Conservation (phyloP, 495 filamentous ascomycete genomes). For the Neurospora sp. region DNA sequence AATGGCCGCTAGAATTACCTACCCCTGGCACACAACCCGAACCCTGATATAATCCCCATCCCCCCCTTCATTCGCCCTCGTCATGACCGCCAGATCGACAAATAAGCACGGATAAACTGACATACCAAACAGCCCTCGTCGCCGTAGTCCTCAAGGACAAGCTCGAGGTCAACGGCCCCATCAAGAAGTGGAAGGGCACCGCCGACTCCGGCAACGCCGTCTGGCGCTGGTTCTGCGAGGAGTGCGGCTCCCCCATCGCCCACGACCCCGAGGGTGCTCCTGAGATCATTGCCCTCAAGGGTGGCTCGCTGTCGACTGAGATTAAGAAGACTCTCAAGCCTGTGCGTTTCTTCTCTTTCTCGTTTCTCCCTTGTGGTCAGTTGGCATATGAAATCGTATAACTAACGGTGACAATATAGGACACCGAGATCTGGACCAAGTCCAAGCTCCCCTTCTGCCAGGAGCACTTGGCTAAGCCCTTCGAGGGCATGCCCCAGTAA, state of each 20-base stretch:
- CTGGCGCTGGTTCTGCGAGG: conserved; percentile 57
- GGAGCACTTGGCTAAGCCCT: conserved; percentile 51
- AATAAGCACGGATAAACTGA: background rate
- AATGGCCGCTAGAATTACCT: background rate
- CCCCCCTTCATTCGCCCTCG: background rate
- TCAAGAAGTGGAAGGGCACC: conserved; percentile 49
- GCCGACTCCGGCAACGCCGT: conserved; percentile 49
- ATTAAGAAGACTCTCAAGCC: conserved; percentile 61
- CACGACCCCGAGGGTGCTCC: conserved; percentile 60
- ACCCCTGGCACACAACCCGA: background rate
- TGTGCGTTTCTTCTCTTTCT: conserved; percentile 24
- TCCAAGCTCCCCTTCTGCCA: conserved; percentile 60
- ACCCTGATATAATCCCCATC: background rate
- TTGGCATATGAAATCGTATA: too few relatives aligned
- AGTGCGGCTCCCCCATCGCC: conserved; percentile 60
- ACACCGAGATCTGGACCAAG: conserved; percentile 60
- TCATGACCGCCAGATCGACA: background rate
- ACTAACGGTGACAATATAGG: conserved; percentile 23
- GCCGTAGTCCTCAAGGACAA: conserved; percentile 54
- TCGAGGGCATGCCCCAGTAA: conserved; percentile 53
- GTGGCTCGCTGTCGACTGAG: conserved; percentile 48
- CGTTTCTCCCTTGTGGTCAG: background rate
- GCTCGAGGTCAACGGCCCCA: conserved; percentile 49
- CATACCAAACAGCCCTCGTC: conserved; percentile 43
- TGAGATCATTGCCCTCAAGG: conserved; percentile 60